phyloP scores from a whole-genome alignment of 768 basidiomycete genomes.

The Kwoniella sp. region DNA sequence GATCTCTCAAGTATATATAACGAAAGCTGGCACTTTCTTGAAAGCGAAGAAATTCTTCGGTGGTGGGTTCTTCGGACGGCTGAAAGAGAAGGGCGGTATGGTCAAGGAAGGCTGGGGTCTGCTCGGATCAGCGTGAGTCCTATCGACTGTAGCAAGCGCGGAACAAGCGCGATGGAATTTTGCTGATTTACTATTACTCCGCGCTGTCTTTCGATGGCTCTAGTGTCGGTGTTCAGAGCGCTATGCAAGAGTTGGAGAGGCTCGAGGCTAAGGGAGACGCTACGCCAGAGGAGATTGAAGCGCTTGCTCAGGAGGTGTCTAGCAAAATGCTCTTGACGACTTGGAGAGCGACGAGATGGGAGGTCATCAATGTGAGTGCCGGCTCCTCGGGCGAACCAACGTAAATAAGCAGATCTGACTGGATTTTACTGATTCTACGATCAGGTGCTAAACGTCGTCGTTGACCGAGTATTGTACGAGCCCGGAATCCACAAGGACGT shows the following conservation, averaged over 20 bases:
- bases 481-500: conserved; percentile 70
- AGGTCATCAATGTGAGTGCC: conserved; percentile 84
- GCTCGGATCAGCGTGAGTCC: conserved; percentile 88
- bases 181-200: background rate
- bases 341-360: conserved; percentile 95
- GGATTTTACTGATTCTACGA: background rate
- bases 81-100: conserved; percentile 91
- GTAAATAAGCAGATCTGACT: background rate
- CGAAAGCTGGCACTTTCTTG: conserved; percentile 87
- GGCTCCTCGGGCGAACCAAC: background rate
- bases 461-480: conserved; percentile 83
- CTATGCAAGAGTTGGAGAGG: conserved; percentile 91
- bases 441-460: conserved; percentile 61
- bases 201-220: background rate
- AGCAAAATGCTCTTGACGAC: conserved; percentile 96
- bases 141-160: background rate
- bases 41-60: conserved; percentile 90
- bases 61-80: conserved; percentile 85
- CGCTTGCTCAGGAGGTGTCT: conserved; percentile 88
- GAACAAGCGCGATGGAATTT: background rate
- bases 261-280: conserved; percentile 86
- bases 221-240: conserved; percentile 72
- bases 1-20: conserved; percentile 87
- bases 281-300: conserved; percentile 78
- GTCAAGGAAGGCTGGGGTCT: conserved; percentile 98